Percentiles rank a stretch among this genome's conserved stretches.
Conservation (phyloP, 345 rosid genomes). For the Lumnitzera littorea region DNA sequence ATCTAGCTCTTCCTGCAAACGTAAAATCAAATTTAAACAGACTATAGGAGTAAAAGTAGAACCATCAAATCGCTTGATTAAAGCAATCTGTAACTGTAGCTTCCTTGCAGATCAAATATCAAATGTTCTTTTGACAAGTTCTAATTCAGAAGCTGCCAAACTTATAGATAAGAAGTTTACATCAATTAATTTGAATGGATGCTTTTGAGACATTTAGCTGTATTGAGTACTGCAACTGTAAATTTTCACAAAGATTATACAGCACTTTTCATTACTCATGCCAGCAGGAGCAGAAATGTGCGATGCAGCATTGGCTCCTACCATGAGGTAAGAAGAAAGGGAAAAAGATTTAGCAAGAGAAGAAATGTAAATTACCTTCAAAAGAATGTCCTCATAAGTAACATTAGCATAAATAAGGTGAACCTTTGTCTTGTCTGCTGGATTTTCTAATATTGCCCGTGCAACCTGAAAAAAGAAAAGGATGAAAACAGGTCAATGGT, state of each 20-base stretch:
- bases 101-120: too few species aligned
- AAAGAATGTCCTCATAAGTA: slow-evolving; percentile 79
- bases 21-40: neutral
- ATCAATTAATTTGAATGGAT: too few species aligned
- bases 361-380: slow-evolving; percentile 50
- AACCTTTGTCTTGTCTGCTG: slow-evolving; percentile 70
- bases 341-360: slow-evolving; percentile 1
- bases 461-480: slow-evolving; percentile 55
- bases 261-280: neutral
- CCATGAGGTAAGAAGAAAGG: neutral
- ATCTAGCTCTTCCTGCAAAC: slow-evolving; percentile 77
- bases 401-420: slow-evolving; percentile 93
- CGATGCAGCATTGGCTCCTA: neutral
- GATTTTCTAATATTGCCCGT: slow-evolving; percentile 86
- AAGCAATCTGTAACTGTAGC: too few species aligned
- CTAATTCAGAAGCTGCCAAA: too few species aligned
- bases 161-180: too few species aligned
- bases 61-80: slow-evolving; percentile 1
- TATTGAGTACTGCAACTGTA: too few species aligned
- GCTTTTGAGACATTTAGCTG: too few species aligned
- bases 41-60: neutral
- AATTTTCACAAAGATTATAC: too few species aligned
- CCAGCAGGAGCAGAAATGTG: neutral
- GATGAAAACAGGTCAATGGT: neutral
- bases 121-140: too few species aligned